These are phyloP conservation scores for Alternaria atra DNA, from an alignment of 2,329 filamentous ascomycete genomes.

Conservation along the genomic window DNA sequence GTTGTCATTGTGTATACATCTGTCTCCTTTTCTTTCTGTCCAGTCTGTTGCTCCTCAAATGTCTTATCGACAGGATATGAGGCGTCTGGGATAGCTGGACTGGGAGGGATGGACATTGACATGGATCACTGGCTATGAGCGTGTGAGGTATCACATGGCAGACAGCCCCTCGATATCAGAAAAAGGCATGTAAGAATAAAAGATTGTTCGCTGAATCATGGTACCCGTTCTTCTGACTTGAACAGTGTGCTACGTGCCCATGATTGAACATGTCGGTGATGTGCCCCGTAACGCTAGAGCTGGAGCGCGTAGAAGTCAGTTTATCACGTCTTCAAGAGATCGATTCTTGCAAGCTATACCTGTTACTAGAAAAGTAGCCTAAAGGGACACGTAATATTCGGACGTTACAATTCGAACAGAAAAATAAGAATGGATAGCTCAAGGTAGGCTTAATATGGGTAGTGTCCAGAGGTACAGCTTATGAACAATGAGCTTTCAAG, in stretches of 20 bases:
- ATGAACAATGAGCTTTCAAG: too few species aligned
- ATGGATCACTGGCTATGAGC: neutral
- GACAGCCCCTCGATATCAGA: neutral
- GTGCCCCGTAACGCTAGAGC: too few species aligned
- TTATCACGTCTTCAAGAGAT: too few species aligned
- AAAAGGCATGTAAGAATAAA: neutral
- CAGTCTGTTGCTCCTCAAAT: neutral
- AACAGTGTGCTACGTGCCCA: neutral
- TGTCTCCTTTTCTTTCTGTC: neutral
- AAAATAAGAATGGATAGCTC: too few species aligned
- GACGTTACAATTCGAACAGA: too few species aligned
- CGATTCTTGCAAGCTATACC: too few species aligned
- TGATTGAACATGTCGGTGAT: neutral
- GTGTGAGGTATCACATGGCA: neutral
- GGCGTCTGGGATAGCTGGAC: neutral
- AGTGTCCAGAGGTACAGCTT: too few species aligned
- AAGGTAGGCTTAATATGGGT: too few species aligned
- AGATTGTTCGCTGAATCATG: neutral
- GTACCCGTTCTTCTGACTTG: neutral
- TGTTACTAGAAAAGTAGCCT: too few species aligned
- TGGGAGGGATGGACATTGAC: neutral
- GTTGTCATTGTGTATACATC: neutral
- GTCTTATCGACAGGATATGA: neutral
- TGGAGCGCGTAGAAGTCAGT: too few species aligned
- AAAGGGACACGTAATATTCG: too few species aligned